A percentile compares a stretch with the other conserved stretches of the same genome.
These are phyloP conservation scores for Lepidium sativum DNA, from an alignment of 345 rosid species.

Conservation along the genomic window DNA sequence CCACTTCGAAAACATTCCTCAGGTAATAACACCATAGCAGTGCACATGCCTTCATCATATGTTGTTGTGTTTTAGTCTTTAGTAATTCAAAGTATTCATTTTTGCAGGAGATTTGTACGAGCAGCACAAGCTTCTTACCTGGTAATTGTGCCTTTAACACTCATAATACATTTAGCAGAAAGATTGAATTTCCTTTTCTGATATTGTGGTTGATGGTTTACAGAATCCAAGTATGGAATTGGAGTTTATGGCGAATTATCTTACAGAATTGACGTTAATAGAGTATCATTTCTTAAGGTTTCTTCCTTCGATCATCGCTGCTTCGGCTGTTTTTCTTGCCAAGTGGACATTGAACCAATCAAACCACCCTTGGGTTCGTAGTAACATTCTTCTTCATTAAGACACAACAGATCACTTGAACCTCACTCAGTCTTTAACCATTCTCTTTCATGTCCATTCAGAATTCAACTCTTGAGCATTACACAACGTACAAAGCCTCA, in stretches of 20 bases:
- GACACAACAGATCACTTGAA: neutral
- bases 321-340: constrained; percentile 87
- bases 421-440: neutral
- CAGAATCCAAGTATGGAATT: constrained; percentile 70
- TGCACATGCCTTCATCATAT: neutral
- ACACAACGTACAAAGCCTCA: constrained; percentile 54
- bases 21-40: constrained; percentile 48
- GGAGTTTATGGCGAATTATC: constrained; percentile 70
- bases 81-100: constrained; percentile 5
- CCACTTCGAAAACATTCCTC: constrained; percentile 80
- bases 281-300: constrained; percentile 55
- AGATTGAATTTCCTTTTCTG: constrained; percentile 3
- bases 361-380: constrained; percentile 74
- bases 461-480: constrained; percentile 78
- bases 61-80: neutral
- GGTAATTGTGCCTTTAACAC: constrained; percentile 33
- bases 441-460: neutral
- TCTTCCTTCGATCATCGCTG: constrained; percentile 78
- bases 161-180: neutral
- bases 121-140: constrained; percentile 72
- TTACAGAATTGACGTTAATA: constrained; percentile 66
- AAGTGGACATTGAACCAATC: constrained; percentile 86
- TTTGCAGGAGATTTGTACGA: constrained; percentile 76
- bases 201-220: constrained; percentile 15
- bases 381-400: neutral